Evolutionary conservation across 352 stramenopile species (phyloP), one percentile per base, ranked within the genome.

Genomic region (Phytophthora crassamura): DNA sequence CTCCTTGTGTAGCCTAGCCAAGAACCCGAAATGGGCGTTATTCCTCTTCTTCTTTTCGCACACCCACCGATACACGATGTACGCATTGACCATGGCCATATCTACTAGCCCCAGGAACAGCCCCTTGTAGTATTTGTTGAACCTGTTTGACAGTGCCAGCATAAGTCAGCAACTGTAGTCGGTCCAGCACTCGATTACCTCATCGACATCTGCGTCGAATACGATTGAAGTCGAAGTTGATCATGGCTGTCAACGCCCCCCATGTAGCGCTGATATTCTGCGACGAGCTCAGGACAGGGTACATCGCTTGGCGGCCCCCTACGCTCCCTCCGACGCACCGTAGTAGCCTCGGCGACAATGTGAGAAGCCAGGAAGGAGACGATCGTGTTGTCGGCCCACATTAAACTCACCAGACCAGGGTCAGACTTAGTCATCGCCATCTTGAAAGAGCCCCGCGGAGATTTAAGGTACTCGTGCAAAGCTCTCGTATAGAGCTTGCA

Each of bases 41-140:
- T 18, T 47, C 15, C 56, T 61, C 34, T 46, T 57, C 2, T 55
- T 38, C 14, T 56, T 33, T 3, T 50, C 28, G 38, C 43, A 56
- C 7, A 56, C 42, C 30, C 15, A 34, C 30, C 41, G 48, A 36
- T 67, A 25, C 3, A 69, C 43, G 34, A 69, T 50, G 38, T 61
- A 72, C 1, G 28, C 42, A n/a, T 76, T 76, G 0, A 72, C 47
- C 3, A 75, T 11, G 0, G 62, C 51, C 52, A 69, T 72, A 36
- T 72, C 68, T 5, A 72, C 8, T 5, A 76, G 30, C 0, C 53
- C 62, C 0, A 76, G 25, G 11, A 56, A 64, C 4, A 64, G 9
- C 0, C 4, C 43, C 6, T 72, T 76, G 68, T 67, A 61, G 47
- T 72, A 66, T 18, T 56, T 64, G 2, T 22, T 28, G 18, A 62